These are phyloP conservation scores for Umbelopsis ramanniana DNA, from an alignment of 192 early-diverging fungal genomes.

Conservation along the genomic window DNA sequence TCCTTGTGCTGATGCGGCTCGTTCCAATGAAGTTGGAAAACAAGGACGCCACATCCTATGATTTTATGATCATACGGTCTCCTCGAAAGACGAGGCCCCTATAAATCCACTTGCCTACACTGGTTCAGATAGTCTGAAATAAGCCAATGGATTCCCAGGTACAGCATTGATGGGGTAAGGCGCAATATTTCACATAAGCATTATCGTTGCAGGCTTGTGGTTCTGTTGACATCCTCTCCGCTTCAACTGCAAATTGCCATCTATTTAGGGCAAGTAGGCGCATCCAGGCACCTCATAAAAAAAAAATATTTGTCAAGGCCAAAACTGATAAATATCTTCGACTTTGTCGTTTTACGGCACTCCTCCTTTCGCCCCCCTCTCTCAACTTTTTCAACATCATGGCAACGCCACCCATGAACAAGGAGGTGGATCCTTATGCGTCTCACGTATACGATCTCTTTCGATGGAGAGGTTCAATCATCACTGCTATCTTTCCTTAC, in stretches of 20 bases:
- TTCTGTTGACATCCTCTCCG: background rate
- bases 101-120: too few species aligned
- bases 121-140: too few species aligned
- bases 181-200: background rate
- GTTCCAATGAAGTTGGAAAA: too few species aligned
- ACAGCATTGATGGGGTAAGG: too few species aligned
- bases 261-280: background rate
- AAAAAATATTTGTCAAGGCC: background rate
- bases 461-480: constrained; percentile 50
- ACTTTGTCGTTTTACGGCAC: background rate
- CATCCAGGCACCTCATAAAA: background rate
- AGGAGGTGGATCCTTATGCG: constrained; percentile 26
- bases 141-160: too few species aligned
- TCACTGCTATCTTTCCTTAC: constrained; percentile 43
- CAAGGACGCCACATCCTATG: too few species aligned
- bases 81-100: too few species aligned
- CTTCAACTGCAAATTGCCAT: constrained; percentile 13
- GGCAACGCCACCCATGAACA: background rate
- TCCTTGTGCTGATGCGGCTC: too few species aligned
- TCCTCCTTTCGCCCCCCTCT: background rate
- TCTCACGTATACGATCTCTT: constrained; percentile 29
- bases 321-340: constrained; percentile 5
- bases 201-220: background rate
- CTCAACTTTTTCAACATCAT: background rate
- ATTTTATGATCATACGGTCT: too few species aligned